Evolutionary conservation across 2,329 filamentous ascomycete genomes (phyloP).

Genomic region (Lecanoromycetidae sp.): DNA sequence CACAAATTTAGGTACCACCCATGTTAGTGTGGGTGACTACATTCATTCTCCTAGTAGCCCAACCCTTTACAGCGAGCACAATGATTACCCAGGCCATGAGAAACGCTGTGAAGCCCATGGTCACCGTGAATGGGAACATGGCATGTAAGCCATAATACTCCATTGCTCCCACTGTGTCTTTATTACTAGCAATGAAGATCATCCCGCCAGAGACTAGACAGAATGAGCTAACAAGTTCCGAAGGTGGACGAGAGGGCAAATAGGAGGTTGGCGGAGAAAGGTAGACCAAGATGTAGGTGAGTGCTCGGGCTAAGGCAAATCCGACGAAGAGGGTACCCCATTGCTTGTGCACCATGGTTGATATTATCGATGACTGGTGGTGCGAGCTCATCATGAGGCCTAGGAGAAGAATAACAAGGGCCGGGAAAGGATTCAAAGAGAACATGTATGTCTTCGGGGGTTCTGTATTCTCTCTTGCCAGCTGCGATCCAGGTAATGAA

Average conservation of each 20-base stretch:
- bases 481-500: constrained; percentile 23
- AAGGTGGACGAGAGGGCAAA: constrained; percentile 72
- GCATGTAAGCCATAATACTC: constrained; percentile 66
- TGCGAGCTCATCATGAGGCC: constrained; percentile 95
- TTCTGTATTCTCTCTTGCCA: constrained; percentile 38
- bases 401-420: constrained; percentile 70
- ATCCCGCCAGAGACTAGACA: constrained; percentile 77
- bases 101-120: constrained; percentile 69
- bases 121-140: constrained; percentile 88
- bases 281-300: constrained; percentile 72
- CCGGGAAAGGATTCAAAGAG: constrained; percentile 79
- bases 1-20: too few relatives aligned
- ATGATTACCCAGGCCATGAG: constrained; percentile 76
- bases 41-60: constrained; percentile 43
- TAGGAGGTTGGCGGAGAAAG: constrained; percentile 69
- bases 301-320: constrained; percentile 62
- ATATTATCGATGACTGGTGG: constrained; percentile 70
- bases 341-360: constrained; percentile 84
- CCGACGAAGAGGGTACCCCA: constrained; percentile 80
- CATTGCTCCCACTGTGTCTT: constrained; percentile 65
- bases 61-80: constrained; percentile 73
- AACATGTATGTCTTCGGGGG: constrained; percentile 57
- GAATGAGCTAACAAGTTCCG: constrained; percentile 77
- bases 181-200: constrained; percentile 82
- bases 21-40: background rate